Evolutionary conservation across 2,329 filamentous ascomycete species (phyloP).

Genomic region (Sporothrix pallida): DNA sequence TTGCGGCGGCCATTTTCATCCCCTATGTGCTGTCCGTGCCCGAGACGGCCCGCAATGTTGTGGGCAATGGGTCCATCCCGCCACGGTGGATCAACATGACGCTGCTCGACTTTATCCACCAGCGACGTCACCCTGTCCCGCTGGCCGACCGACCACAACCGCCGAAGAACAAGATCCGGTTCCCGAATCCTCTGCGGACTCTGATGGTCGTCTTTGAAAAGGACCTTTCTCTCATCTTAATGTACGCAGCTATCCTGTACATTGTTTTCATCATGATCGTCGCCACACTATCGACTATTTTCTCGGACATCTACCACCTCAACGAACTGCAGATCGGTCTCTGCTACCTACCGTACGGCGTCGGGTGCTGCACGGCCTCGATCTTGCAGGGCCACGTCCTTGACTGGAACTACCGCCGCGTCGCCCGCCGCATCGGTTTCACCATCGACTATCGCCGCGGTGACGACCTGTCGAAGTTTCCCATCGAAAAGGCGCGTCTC

Average conservation of each 20-base stretch:
- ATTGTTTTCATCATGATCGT: conserved; percentile 61
- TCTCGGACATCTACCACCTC: conserved; percentile 58
- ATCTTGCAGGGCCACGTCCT: conserved; percentile 62
- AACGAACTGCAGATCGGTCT: conserved; percentile 59
- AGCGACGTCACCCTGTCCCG: conserved; percentile 39
- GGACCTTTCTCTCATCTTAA: conserved; percentile 60
- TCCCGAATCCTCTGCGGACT: conserved; percentile 64
- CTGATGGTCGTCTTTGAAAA: conserved; percentile 61
- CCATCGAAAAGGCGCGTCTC: conserved; percentile 61
- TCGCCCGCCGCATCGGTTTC: conserved; percentile 66
- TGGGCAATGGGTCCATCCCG: conserved; percentile 67
- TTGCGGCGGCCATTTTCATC: conserved; percentile 56
- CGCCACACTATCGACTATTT: conserved; percentile 59
- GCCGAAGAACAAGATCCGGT: conserved; percentile 49
- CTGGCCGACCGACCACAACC: conserved; percentile 35
- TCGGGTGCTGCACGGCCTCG: conserved; percentile 56
- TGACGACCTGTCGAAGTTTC: conserved; percentile 57
- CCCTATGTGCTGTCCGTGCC: conserved; percentile 63
- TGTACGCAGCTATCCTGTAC: conserved; percentile 61
- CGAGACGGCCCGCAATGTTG: conserved; percentile 63
- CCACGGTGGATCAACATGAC: conserved; percentile 65
- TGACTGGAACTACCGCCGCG: conserved; percentile 73
- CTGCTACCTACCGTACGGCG: conserved; percentile 61
- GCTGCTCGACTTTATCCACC: conserved; percentile 55
- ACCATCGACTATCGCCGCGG: conserved; percentile 64